Base-by-base conservation (phyloP, 75 land plant genomes). In the Selaginella moellendorffii region DNA sequence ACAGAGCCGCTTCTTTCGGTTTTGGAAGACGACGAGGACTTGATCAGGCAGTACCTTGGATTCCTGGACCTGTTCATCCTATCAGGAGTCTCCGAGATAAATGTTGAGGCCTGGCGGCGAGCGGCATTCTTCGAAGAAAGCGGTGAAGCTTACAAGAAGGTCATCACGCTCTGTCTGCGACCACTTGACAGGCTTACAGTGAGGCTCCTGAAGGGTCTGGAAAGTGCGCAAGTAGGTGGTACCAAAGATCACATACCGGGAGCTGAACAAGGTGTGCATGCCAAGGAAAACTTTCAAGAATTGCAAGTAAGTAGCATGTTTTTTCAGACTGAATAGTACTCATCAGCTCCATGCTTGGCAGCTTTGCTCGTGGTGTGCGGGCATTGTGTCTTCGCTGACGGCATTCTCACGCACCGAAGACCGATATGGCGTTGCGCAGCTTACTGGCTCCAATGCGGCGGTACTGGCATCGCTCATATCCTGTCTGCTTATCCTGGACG, bases 61-160 rank as follows among this genome's bases (percentile, higher is more conserved):
- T 79, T 74, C 63, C 90, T 93, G 54, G 98, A 93, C 69, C 76
- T 93, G 24, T 86, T 83, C 54, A 78, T 80, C 74, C 80, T 89
- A 54, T 78, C 83, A 70, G 59, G 59, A 21, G 19, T 56, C 19
- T 56, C 59, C 8, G 98, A 88, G 53, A 82, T 72, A 53, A 88
- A 93, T 69, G 78, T 86, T 27, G 98, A 93, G 54, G 62, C 76
- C 1, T 93, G 98, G 98, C 80, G 96, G 12, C 74, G 90, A 31
- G 81, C 91, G 52, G 98, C 98, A 21, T 79, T 93, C 29, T 93
- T 86, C 76, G 98, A 93, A 74, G 96, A 93, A 69, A 83, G 77
- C 54, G 90, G 98, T 54, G 96, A 86, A 19, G 89, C 96, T 25
- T 93, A 93, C 70, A 80, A 72, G 70, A 78, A 85, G 71, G 77